Base-by-base conservation (phyloP, 2,329 filamentous ascomycete genomes). In the Triangularia verruculosa region DNA sequence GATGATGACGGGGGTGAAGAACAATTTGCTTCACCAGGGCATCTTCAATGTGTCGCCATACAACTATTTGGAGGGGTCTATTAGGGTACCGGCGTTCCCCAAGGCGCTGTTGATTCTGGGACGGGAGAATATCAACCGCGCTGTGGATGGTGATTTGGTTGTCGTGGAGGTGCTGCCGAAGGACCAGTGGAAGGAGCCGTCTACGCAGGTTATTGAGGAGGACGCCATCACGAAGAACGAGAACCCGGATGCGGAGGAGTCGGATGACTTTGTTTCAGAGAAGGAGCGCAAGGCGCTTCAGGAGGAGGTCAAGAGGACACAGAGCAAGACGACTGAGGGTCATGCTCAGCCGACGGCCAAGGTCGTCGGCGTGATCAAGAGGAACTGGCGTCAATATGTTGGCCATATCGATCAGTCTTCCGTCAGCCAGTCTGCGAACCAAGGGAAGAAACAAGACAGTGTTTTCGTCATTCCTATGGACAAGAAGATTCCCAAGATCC, bases 381-480 rank as follows among this genome's bases (percentile, higher is more conserved):
- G 95, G 59, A 98, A 98, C 76, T 99, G 95, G 95, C 86, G 95
- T 65, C 96, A 98, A 76, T 98, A 97, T 71, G 95, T 99, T 66
- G 95, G 95, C 1, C 93, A 97, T 73, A 89, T 99, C 62, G 95
- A 99, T 74, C 88, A 89, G 58, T 91, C 90, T 11, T 96, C 93
- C 1, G 89, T 93, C 57, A 89, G 89, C 71, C 86, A 88, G 60
- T 85, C 87, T 2, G 85, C 86, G 1, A 89, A 87, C 65, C 89
- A 93, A 70, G 92, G 92, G 28, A 86, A 93, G 64, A 90, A 90
- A 71, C 92, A 96, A 74, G 93, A 97, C 74, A 96, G 87, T 15
- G 93, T 99, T 13, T 99, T 99, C 77, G 83, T 99, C 17, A 88
- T 98, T 57, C 93, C 95, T 3, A 98, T 99, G 94, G 94, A 99